Evolutionary conservation across 2,329 filamentous ascomycete species (phyloP).

Genomic region (Fusarium aywerte): DNA sequence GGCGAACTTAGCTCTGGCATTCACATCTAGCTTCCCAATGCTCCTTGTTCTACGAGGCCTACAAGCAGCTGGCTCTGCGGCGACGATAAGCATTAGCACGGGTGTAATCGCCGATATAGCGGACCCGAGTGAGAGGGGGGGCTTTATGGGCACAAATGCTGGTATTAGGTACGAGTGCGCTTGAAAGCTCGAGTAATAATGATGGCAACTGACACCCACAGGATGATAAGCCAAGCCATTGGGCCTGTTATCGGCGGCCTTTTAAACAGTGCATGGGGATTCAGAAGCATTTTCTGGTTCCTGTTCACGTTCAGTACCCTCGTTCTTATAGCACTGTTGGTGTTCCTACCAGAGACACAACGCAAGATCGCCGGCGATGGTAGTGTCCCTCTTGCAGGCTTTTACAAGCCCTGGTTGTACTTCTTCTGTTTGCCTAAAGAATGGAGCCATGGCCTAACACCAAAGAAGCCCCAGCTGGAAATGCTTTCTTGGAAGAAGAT

Average conservation of each 20-base stretch:
- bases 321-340: constrained; percentile 11
- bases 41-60: constrained; percentile 22
- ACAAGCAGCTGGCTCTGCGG: constrained; percentile 38
- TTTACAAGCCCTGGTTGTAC: constrained; percentile 2
- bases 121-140: constrained; percentile 29
- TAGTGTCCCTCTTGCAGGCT: neutral
- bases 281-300: constrained; percentile 49
- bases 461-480: neutral
- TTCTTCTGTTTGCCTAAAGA: neutral
- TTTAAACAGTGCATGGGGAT: constrained; percentile 44
- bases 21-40: neutral
- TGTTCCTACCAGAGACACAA: constrained; percentile 2
- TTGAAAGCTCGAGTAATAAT: neutral
- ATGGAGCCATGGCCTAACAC: neutral
- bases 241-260: constrained; percentile 51
- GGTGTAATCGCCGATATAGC: constrained; percentile 43
- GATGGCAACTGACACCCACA: neutral
- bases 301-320: constrained; percentile 40
- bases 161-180: neutral
- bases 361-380: neutral
- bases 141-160: constrained; percentile 38
- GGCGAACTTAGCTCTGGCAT: neutral
- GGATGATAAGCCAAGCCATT: constrained; percentile 42
- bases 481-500: neutral
- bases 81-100: constrained; percentile 40